These are phyloP conservation scores for Limonium bicolor DNA, from an alignment of 148 eudicot species.

Conservation along the genomic window DNA sequence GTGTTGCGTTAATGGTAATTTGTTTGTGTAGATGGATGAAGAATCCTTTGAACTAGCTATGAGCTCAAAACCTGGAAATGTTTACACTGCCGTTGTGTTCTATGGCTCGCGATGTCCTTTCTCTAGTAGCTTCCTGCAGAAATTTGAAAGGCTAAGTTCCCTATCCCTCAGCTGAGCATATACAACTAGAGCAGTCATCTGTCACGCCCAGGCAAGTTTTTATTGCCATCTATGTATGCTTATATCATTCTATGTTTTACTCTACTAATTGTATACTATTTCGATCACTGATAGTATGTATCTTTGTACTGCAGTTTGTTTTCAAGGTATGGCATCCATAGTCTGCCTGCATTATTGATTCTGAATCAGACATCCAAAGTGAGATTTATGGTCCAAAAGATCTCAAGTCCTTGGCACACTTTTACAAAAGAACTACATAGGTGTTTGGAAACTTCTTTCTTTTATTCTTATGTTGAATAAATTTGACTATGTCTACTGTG, in stretches of 20 bases:
- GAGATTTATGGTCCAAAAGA: constrained; percentile 34
- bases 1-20: neutral
- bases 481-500: neutral
- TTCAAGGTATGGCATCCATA: constrained; percentile 47
- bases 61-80: constrained; percentile 17
- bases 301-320: constrained; percentile 23
- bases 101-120: constrained; percentile 56
- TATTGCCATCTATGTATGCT: neutral
- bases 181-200: constrained; percentile 40
- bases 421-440: constrained; percentile 35
- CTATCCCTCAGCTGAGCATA: constrained; percentile 52
- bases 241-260: neutral
- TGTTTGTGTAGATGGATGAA: constrained; percentile 26
- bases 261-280: neutral
- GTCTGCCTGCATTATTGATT: constrained; percentile 35
- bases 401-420: constrained; percentile 21
- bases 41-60: constrained; percentile 32
- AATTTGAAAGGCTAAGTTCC: constrained; percentile 34
- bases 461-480: too few species aligned
- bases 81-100: constrained; percentile 32
- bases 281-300: constrained; percentile 1
- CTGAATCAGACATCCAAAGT: constrained; percentile 19
- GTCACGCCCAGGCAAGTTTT: constrained; percentile 42
- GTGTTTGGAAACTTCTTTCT: too few species aligned
- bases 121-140: constrained; percentile 20